Conservation (phyloP, 495 filamentous ascomycete genomes). For the Hypoxylon trugodes region DNA sequence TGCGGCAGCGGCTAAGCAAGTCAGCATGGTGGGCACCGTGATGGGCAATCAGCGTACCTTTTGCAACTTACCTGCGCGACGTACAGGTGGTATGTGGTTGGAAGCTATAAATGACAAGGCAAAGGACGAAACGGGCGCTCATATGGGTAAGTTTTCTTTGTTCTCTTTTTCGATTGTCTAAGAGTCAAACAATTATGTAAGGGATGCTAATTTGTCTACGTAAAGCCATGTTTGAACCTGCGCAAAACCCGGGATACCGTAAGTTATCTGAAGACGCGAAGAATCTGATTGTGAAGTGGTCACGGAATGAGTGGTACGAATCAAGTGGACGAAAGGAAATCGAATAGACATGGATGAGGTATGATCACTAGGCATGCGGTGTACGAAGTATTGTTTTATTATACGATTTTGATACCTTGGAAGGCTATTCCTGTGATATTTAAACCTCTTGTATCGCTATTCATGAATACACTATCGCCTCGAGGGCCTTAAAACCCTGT, state of each 20-base stretch:
- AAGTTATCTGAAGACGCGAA: slow-evolving; percentile 72
- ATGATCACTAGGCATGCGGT: not conserved
- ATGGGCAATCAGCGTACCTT: slow-evolving; percentile 77
- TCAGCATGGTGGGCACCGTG: slow-evolving; percentile 59
- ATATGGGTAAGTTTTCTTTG: slow-evolving; percentile 65
- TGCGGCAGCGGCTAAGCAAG: slow-evolving; percentile 56
- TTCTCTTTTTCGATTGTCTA: not conserved
- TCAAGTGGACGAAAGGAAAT: slow-evolving; percentile 43
- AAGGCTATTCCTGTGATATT: not conserved
- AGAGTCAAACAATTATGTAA: not conserved
- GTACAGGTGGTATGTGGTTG: slow-evolving; percentile 63
- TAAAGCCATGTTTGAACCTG: slow-evolving; percentile 79
- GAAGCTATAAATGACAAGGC: slow-evolving; percentile 80
- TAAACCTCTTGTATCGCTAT: slow-evolving; percentile 16
- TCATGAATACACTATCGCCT: slow-evolving; percentile 17
- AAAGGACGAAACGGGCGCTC: slow-evolving; percentile 79
- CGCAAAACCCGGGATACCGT: slow-evolving; percentile 81
- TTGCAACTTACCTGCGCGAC: slow-evolving; percentile 73
- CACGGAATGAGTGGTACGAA: slow-evolving; percentile 62
- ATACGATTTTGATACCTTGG: slow-evolving; percentile 14
- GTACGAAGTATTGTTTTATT: not conserved
- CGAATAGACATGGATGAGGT: slow-evolving; percentile 16
- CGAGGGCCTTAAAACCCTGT: not conserved
- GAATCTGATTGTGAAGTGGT: slow-evolving; percentile 67
- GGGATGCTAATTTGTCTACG: slow-evolving; percentile 19